Base-by-base conservation (phyloP, 2,329 filamentous ascomycete species). In the Hymenoscyphus fructigenus region DNA sequence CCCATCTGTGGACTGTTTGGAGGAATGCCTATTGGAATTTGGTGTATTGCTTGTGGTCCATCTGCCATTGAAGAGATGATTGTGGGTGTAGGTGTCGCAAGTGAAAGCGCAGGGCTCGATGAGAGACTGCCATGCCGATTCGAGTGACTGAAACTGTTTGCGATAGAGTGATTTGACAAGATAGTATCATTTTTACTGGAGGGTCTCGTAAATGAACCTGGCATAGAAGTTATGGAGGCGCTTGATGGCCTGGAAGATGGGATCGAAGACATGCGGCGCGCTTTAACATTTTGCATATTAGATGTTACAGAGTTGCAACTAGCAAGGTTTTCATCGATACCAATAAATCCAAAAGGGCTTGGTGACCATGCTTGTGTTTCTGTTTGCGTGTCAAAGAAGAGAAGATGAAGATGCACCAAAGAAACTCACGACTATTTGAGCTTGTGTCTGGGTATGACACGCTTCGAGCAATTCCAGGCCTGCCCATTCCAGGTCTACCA, bases 401-500 rank as follows among this genome's bases (percentile, higher is more conserved):
- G 20, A 28, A 9, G 15, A 23, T 15, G n/a, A 14, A 34, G 9
- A 2, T 29, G 10, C 10, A 14, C 2, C 44, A 28, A n/a, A 14
- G 7, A 20, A n/a, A 50, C 63, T 44, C 44, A 68, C 66, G 64
- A 41, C 55, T 60, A 50, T 57, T 23, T 53, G 20, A 14, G 10
- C 47, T 61, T 34, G 65, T 61, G 38, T 68, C 56, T 2, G 66
- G 65, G n/a, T 64, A 63, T 14, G 68, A 70, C 50, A 66, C 66
- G 36, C 66, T 68, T 60, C 68, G 58, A 7, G 50, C 62, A n/a
- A 67, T 64, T 28, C 64, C 57, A 23, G 68, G 68, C n/a, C 65
- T 58, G 1, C 32, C 50, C 14, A 17, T 38, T 1, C 17, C 14
- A 38, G 36, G 36, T 14, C 36, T 38, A 38, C 36, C 14, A 38